Conservation (phyloP, 163 green algal species). For the Prototheca stagnorum region DNA sequence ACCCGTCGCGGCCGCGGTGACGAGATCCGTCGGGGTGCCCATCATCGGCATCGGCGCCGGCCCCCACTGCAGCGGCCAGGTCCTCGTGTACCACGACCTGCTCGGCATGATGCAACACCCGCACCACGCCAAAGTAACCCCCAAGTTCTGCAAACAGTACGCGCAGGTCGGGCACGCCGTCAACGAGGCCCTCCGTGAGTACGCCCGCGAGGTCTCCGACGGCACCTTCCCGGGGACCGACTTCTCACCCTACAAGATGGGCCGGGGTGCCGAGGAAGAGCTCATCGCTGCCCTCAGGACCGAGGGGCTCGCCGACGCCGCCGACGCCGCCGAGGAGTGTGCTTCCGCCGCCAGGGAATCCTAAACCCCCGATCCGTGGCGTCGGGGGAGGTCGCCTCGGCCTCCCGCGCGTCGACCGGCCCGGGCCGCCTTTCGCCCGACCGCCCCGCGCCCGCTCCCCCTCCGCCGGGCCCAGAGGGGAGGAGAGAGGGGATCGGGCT, state of each 20-base stretch:
- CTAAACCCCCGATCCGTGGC: too few species aligned
- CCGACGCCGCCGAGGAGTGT: conserved; percentile 4
- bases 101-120: conserved; percentile 96
- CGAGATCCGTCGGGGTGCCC: conserved; percentile 61
- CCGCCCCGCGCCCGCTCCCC: too few species aligned
- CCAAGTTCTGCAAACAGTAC: conserved; percentile 95
- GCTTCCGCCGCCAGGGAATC: too few species aligned
- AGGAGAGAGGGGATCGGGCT: too few species aligned
- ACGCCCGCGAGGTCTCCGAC: conserved; percentile 39
- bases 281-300: conserved; percentile 11
- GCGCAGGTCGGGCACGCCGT: conserved; percentile 52
- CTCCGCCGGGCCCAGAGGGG: too few species aligned
- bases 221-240: conserved; percentile 31
- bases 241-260: conserved; percentile 71
- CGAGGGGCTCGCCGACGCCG: conserved; percentile 8
- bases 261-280: background rate
- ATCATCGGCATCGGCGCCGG: conserved; percentile 97
- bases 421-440: too few species aligned
- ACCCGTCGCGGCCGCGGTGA: conserved; percentile 76
- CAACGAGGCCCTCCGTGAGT: conserved; percentile 43
- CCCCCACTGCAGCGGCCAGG: conserved; percentile 62
- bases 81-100: conserved; percentile 98
- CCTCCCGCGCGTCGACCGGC: too few species aligned
- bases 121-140: conserved; percentile 90
- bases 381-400: too few species aligned